Base-by-base conservation (phyloP, 2,329 filamentous ascomycete species). In the Sporothrix brasiliensis region DNA sequence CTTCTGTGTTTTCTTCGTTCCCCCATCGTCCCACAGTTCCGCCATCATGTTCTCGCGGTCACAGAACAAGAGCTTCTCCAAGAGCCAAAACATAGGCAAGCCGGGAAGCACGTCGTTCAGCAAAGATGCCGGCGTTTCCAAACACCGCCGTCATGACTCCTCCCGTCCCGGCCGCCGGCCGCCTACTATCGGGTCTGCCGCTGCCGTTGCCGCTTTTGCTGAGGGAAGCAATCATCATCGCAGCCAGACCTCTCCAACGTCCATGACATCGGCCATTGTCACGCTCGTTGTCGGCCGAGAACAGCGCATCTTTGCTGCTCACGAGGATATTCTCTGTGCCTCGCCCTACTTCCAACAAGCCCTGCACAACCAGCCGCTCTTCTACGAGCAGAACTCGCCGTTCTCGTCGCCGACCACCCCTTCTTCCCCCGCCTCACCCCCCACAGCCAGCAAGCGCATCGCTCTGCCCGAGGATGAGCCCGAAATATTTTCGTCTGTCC, bases 301-400 rank as follows among this genome's bases (percentile, higher is more conserved):
- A 74, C 90, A 93, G 79, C 89, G 94, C 27, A 90, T 97, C 75
- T 97, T 97, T 77, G 94, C 94, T 50, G 93, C 93, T 7, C 94
- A 97, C 79, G 92, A 97, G 83, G 91, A 95, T 75, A 87, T 97
- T 72, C 88, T 97, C 72, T 87, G 85, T 78, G 83, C 86, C 69
- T 95, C 92, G 13, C 89, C 92, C 9, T 97, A 90, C 85, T 97
- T 97, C 81, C 84, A 88, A 72, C 82, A 87, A 66, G 84, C 86
- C 56, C 87, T 89, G 74, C 85, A 86, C 70, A 85, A 84, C 73
- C 87, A 90, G 76, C 91, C 87, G 83, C 86, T 88, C 14, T 73
- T 72, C 67, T 72, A 72, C 47, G 72, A 71, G 30, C 41, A 68
- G 49, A 61, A 70, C 50, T 66, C 69, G 4, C 61, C 34, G 44